Percentiles rank a stretch among this genome's conserved stretches.
phyloP scores from a whole-genome alignment of 805 yeast species.

The Candida insectorum region DNA sequence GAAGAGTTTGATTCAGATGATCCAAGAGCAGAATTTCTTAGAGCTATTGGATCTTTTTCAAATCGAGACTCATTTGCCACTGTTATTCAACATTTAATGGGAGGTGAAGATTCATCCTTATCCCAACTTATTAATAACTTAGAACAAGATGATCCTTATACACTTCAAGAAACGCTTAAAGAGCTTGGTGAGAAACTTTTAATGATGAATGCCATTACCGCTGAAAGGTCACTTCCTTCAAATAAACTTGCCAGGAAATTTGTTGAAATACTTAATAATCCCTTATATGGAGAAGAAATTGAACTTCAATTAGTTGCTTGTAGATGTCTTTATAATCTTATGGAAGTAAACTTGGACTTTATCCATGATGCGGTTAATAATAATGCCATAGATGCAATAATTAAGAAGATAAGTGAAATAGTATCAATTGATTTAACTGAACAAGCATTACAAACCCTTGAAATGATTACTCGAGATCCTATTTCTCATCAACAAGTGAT shows the following conservation, averaged over 20 bases:
- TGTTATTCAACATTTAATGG: slow-evolving; percentile 32
- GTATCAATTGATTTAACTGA: slow-evolving; percentile 89
- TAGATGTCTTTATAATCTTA: slow-evolving; percentile 74
- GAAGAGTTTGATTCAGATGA: slow-evolving; percentile 11
- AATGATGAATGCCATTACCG: slow-evolving; percentile 63
- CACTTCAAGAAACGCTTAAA: slow-evolving; percentile 60
- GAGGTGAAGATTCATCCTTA: slow-evolving; percentile 24
- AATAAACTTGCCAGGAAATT: slow-evolving; percentile 52
- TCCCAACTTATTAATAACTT: slow-evolving; percentile 35
- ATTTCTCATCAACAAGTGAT: slow-evolving; percentile 50
- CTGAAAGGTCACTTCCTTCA: slow-evolving; percentile 64
- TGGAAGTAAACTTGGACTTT: slow-evolving; percentile 70
- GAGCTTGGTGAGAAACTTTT: slow-evolving; percentile 62
- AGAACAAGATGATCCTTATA: slow-evolving; percentile 52
- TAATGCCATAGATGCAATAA: slow-evolving; percentile 64
- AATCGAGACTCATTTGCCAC: slow-evolving; percentile 23
- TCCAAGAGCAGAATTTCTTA: slow-evolving; percentile 21
- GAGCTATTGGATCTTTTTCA: slow-evolving; percentile 23
- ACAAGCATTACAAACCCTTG: slow-evolving; percentile 77
- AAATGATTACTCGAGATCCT: slow-evolving; percentile 56
- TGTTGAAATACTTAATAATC: slow-evolving; percentile 56
- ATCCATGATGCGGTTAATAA: slow-evolving; percentile 59
- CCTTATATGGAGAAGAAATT: slow-evolving; percentile 55
- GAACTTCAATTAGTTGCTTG: slow-evolving; percentile 84
- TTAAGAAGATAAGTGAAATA: slow-evolving; percentile 66